Conservation (phyloP, 148 eudicot species). For the Rhododendron henanense region DNA sequence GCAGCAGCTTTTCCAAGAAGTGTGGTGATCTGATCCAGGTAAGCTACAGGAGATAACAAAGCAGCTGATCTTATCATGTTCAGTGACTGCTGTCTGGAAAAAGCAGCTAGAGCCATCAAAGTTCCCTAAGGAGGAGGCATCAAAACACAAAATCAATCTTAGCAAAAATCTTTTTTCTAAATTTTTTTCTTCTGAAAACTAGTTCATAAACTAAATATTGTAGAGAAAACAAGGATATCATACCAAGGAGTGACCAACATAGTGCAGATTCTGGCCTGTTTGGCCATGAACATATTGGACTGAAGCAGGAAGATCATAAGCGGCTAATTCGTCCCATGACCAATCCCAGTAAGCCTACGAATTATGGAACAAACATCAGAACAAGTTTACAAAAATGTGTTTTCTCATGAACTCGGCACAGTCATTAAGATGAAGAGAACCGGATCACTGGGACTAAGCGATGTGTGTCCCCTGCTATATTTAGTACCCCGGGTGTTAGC, state of each 20-base stretch:
- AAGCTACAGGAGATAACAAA: conserved; percentile 44
- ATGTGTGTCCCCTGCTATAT: conserved; percentile 43
- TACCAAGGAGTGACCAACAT: conserved; percentile 71
- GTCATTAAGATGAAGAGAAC: conserved; percentile 9
- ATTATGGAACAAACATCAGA: not conserved
- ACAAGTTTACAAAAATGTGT: not conserved
- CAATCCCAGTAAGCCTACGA: conserved; percentile 69
- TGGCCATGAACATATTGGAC: conserved; percentile 41
- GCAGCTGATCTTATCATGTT: conserved; percentile 46
- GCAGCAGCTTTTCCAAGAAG: conserved; percentile 33
- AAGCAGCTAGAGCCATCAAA: conserved; percentile 46
- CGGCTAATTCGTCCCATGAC: conserved; percentile 73
- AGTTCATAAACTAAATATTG: not conserved
- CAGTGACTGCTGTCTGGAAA: conserved; percentile 26
- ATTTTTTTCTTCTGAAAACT: not conserved
- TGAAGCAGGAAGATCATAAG: conserved; percentile 55
- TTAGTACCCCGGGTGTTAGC: conserved; percentile 46
- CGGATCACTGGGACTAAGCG: conserved; percentile 33
- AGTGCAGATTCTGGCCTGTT: conserved; percentile 49
- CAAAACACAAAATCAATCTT: not conserved
- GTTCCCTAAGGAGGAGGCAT: conserved; percentile 32
- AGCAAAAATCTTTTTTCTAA: no score
- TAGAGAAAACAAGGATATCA: not conserved
- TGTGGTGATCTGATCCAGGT: conserved; percentile 34
- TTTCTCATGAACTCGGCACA: not conserved